A percentile compares a stretch with the other conserved stretches of the same genome.
Conservation (phyloP, 2,329 filamentous ascomycete species). For the Magnaporthiopsis poae region DNA sequence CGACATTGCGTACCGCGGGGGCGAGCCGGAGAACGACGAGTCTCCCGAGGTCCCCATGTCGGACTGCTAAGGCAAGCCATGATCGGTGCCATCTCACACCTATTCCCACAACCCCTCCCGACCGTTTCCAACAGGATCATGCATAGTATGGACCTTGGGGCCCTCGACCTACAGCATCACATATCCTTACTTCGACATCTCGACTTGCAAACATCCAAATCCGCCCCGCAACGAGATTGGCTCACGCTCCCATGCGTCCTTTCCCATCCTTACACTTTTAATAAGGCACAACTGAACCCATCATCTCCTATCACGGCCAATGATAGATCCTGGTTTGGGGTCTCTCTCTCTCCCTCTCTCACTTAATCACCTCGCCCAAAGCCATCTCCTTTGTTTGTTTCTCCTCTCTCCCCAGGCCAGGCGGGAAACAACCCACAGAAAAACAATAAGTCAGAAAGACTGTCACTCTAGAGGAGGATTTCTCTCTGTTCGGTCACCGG, state of each 20-base stretch:
- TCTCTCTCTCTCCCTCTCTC: neutral
- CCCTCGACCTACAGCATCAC: neutral
- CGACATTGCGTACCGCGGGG: slow-evolving; percentile 53
- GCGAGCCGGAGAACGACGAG: neutral
- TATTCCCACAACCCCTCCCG: neutral
- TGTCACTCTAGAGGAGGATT: neutral
- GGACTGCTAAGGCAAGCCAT: neutral
- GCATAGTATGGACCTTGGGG: neutral
- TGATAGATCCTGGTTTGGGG: neutral
- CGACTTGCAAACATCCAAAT: neutral
- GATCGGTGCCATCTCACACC: neutral
- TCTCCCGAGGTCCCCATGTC: slow-evolving; percentile 2
- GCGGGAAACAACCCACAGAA: neutral
- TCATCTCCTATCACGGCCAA: neutral
- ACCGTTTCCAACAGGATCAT: neutral
- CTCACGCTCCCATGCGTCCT: too few species aligned
- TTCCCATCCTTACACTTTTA: neutral
- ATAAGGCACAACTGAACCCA: neutral
- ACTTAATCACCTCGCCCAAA: neutral
- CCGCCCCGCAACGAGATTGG: neutral
- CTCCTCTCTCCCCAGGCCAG: neutral
- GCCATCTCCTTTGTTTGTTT: neutral
- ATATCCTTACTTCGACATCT: neutral
- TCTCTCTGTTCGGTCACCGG: neutral
- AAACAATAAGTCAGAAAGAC: neutral